Base-by-base conservation (phyloP, 1,284 basidiomycete genomes). In the Ustilago crameri region DNA sequence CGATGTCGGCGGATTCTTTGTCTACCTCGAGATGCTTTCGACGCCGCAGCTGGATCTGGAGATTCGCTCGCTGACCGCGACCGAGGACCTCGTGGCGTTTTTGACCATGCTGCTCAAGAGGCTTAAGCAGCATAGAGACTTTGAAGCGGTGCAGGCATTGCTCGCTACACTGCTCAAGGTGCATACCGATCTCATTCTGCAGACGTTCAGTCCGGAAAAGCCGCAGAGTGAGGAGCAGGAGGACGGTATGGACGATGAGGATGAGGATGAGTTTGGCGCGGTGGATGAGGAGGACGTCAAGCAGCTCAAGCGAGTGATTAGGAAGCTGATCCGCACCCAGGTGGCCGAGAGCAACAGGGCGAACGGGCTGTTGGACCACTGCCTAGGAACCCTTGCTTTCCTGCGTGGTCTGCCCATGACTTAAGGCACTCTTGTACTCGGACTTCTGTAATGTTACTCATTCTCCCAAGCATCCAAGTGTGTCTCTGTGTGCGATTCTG, bases 101-200 rank as follows among this genome's bases (percentile, higher is more conserved):
- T 84, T 96, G 37, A 85, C 87, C 55, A 91, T 93, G 0, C 86
- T 98, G 18, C 87, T 87, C 3, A 87, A 86, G 52, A 89, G 95
- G 3, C 86, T 98, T 23, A 84, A 84, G 41, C 91, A 91, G 17
- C 91, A 91, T 76, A 88, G 89, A 49, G 95, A 99, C 84, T 98
- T 95, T 80, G 95, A 99, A 84, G 94, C 93, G 9, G 91, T 97
- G 2, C 94, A 98, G 84, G 89, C 94, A 0, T 87, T 95, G 82
- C 87, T 95, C 73, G 89, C 88, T 64, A 91, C 95, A 1, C 92
- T 96, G 83, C 85, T 98, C 23, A 88, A 88, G 18, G 87, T 93
- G 55, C 95, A 98, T 80, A 90, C 90, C 0, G 94, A 98, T 43
- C 9, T 58, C 10, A 53, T 73, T 17, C 32, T 70, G 51, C 50